Conservation (phyloP, 768 basidiomycete genomes). For the Termitomyces sp. region DNA sequence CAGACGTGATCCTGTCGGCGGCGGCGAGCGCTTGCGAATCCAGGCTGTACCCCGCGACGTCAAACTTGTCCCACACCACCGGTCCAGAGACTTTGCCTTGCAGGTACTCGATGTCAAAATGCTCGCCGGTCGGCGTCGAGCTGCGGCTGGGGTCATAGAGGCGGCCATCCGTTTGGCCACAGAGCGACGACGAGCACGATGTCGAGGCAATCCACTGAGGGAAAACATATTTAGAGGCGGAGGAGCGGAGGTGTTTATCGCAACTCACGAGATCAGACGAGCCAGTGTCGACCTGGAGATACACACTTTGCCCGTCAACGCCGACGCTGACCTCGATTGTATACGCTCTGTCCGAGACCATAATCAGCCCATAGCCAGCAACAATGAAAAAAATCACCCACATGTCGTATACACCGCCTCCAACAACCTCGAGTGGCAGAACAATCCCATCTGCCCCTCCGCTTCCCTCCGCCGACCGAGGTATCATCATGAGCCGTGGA, state of each 20-base stretch:
- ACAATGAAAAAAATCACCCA: constrained; percentile 32
- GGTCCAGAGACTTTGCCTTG: constrained; percentile 56
- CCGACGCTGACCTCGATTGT: constrained; percentile 60
- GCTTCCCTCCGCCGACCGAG: constrained; percentile 28
- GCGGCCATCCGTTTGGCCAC: constrained; percentile 39
- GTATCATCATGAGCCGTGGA: too few relatives aligned
- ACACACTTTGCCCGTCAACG: constrained; percentile 41
- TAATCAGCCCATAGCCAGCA: too few relatives aligned
- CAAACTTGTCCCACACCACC: constrained; percentile 65
- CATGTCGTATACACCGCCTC: constrained; percentile 53
- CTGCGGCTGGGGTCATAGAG: constrained; percentile 56
- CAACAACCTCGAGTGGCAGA: constrained; percentile 52
- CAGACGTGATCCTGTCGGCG: constrained; percentile 46
- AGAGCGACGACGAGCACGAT: constrained; percentile 37
- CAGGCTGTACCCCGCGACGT: constrained; percentile 62
- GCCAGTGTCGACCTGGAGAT: constrained; percentile 76
- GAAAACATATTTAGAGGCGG: too few relatives aligned
- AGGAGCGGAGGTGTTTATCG: too few relatives aligned
- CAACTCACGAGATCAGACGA: constrained; percentile 74
- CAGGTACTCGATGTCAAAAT: constrained; percentile 56
- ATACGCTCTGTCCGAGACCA: constrained; percentile 48
- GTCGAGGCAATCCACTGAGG: not conserved
- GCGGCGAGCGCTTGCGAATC: constrained; percentile 65
- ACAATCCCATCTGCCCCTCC: constrained; percentile 56
- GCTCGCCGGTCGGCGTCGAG: constrained; percentile 36